Base-by-base conservation (phyloP, 371 early-diverging fungal genomes). In the Apophysomyces sp. region DNA sequence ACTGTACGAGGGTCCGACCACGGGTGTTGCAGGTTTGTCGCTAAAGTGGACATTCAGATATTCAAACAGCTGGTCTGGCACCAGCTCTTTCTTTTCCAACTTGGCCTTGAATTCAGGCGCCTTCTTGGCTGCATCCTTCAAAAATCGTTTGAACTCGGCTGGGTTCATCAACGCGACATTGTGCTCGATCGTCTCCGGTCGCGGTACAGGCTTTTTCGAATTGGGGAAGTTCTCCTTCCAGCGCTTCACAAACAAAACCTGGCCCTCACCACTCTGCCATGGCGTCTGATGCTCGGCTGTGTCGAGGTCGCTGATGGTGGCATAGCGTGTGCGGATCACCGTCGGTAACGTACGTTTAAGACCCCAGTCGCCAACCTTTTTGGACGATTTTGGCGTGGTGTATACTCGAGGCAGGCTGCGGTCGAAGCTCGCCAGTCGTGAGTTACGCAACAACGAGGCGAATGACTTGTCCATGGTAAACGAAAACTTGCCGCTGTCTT, bases 291-390 rank as follows among this genome's bases (percentile, higher is more conserved):
- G 89, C 64, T 91, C 91, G 28, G 77, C 71, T 12, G 91, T 89
- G 61, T 92, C 93, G 30, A 91, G 75, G n/a, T 78, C 75, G 30
- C 74, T 67, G 16, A 92, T 74, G 18, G 85, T 83, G 44, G 87
- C 78, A 57, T 76, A 67, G 27, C 77, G 78, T 16, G 92, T 86
- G 34, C 83, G 76, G 57, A 90, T 77, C 28, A 84, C 83, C 21
- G 75, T 79, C 15, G 93, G 92, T 53, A 92, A 67, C 57, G 81
- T 81, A 30, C 91, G 88, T 70, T 92, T 92, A 67, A 92, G 58
- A 16, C 93, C 93, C 91, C 91, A 92, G 63, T 91, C 88, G 30
- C 89, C 90, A n/a, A 69, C 69, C 32, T 70, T 58, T 65, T 85
- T 84, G 54, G 64, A 60, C n/a, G 71, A 74, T 37, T 63, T 65